These are phyloP conservation scores for Candida dendrica DNA, from an alignment of 805 yeast genomes.

Conservation along the genomic window DNA sequence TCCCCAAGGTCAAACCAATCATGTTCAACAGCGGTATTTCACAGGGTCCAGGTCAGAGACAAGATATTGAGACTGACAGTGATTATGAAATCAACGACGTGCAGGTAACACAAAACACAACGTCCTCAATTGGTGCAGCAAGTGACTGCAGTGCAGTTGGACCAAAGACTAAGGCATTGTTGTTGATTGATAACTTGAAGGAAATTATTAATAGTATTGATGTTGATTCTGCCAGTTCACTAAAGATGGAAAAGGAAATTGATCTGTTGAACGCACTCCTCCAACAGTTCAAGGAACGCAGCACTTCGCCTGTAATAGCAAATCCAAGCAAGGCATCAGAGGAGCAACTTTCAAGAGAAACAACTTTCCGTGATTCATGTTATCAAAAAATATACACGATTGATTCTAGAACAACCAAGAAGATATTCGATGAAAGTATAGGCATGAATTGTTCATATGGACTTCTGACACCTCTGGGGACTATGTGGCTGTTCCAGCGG, in stretches of 20 bases:
- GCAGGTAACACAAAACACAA: not conserved
- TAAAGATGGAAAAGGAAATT: not conserved
- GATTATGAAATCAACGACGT: not conserved
- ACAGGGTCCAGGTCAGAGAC: no score
- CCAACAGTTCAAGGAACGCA: no score
- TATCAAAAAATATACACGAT: not conserved
- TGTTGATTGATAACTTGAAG: not conserved
- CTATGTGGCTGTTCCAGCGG: not conserved
- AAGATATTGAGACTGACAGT: not conserved
- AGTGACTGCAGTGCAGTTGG: not conserved
- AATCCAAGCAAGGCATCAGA: not conserved
- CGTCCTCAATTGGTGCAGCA: no score
- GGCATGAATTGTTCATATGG: not conserved
- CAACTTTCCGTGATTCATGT: not conserved
- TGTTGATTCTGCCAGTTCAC: not conserved
- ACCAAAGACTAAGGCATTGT: not conserved
- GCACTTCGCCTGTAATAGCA: no score
- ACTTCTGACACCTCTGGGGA: not conserved
- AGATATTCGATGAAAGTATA: not conserved
- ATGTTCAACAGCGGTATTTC: not conserved
- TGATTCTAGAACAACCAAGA: not conserved
- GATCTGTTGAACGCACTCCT: not conserved
- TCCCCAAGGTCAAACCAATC: not conserved
- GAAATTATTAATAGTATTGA: no score
- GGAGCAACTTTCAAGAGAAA: not conserved